Conservation (phyloP, 768 basidiomycete species). For the Daedaleopsis sinensis region DNA sequence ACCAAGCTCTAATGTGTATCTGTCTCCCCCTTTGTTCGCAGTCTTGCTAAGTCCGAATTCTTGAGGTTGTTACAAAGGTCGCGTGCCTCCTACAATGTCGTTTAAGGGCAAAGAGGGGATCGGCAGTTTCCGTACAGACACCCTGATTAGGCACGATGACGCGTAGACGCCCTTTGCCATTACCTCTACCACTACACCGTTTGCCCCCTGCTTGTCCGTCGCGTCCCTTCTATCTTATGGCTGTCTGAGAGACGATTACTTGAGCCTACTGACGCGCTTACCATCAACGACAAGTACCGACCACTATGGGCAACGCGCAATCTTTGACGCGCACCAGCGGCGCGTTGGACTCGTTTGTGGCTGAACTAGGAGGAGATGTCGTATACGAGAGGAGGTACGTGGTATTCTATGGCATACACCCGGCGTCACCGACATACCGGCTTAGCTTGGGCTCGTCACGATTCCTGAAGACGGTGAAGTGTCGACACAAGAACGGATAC, state of each 20-base stretch:
- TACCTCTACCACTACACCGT: too few relatives aligned
- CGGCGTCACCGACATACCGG: background rate
- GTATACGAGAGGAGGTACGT: conserved; percentile 90
- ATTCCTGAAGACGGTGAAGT: conserved; percentile 82
- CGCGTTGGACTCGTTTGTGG: conserved; percentile 88
- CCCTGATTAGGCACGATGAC: too few relatives aligned
- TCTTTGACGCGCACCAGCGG: conserved; percentile 76
- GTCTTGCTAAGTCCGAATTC: too few relatives aligned
- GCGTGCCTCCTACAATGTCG: too few relatives aligned
- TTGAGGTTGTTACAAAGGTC: too few relatives aligned
- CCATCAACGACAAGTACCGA: background rate
- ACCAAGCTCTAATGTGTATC: too few relatives aligned
- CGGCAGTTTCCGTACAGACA: too few relatives aligned
- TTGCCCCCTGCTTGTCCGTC: too few relatives aligned
- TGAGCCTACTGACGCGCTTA: background rate
- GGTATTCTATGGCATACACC: background rate
- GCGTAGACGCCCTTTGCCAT: too few relatives aligned
- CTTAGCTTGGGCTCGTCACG: conserved; percentile 69
- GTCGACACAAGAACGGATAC: conserved; percentile 79
- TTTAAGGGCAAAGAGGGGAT: too few relatives aligned
- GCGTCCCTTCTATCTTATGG: background rate
- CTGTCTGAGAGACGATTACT: background rate
- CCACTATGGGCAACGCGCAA: conserved; percentile 75
- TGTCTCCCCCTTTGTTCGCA: too few relatives aligned
- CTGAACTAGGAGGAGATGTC: conserved; percentile 85